phyloP scores from a whole-genome alignment of 2,329 filamentous ascomycete species.

The Fusarium sp. region DNA sequence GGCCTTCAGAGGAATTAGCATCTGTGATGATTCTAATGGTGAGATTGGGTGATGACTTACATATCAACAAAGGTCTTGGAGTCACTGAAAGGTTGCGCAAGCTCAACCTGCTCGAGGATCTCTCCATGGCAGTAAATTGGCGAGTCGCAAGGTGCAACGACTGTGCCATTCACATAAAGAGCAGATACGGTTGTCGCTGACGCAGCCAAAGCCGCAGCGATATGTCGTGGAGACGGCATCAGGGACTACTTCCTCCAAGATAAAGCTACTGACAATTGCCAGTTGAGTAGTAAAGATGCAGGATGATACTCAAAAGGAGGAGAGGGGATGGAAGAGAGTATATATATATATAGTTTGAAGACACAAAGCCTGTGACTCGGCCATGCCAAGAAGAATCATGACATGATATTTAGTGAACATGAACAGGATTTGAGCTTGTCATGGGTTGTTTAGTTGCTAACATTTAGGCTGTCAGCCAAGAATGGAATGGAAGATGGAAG shows the following conservation, averaged over 20 bases:
- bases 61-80: slow-evolving; percentile 80
- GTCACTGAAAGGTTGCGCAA: slow-evolving; percentile 72
- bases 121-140: slow-evolving; percentile 76
- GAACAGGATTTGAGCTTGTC: slow-evolving; percentile 30
- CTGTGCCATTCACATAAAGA: slow-evolving; percentile 69
- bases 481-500: slow-evolving; percentile 19
- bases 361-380: slow-evolving; percentile 10
- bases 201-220: slow-evolving; percentile 46
- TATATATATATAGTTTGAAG: slow-evolving; percentile 11
- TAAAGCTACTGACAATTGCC: not conserved
- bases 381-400: slow-evolving; percentile 37
- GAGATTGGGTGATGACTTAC: slow-evolving; percentile 53
- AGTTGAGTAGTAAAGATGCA: slow-evolving; percentile 1
- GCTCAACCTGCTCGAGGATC: slow-evolving; percentile 70
- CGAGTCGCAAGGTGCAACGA: slow-evolving; percentile 74
- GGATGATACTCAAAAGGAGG: not conserved
- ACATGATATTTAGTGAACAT: slow-evolving; percentile 28
- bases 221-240: slow-evolving; percentile 45
- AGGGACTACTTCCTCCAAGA: not conserved
- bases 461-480: slow-evolving; percentile 19
- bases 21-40: slow-evolving; percentile 1
- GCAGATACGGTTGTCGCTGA: slow-evolving; percentile 52
- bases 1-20: slow-evolving; percentile 57
- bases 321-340: slow-evolving; percentile 8
- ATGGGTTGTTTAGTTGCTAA: not conserved